Percentiles rank a stretch among this genome's conserved stretches.
Evolutionary conservation across 768 basidiomycete species (phyloP).

Genomic region (Galerina marginata): DNA sequence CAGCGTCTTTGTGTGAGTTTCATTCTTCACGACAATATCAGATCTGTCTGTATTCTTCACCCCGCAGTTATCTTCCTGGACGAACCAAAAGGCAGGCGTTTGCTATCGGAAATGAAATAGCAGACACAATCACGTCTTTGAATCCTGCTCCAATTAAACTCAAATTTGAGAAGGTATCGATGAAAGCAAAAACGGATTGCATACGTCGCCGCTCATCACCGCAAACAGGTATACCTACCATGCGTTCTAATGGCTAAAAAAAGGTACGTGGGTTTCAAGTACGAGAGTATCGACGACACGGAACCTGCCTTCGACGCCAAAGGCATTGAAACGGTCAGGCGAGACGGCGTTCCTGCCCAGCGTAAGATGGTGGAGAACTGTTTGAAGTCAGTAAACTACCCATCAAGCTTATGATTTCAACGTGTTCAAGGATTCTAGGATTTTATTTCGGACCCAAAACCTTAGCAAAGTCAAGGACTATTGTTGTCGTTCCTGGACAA

Average conservation of each 20-base stretch:
- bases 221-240: constrained; percentile 86
- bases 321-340: constrained; percentile 94
- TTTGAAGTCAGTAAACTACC: constrained; percentile 65
- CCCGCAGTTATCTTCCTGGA: constrained; percentile 72
- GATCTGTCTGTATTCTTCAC: neutral
- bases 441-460: constrained; percentile 89
- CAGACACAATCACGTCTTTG: constrained; percentile 80
- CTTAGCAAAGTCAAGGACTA: constrained; percentile 89
- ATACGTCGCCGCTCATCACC: neutral
- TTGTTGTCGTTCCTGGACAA: constrained; percentile 83
- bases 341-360: constrained; percentile 91
- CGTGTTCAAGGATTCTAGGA: constrained; percentile 48
- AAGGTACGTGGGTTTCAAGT: constrained; percentile 97
- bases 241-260: constrained; percentile 98
- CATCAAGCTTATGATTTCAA: neutral
- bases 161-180: constrained; percentile 94
- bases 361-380: constrained; percentile 91
- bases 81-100: constrained; percentile 95
- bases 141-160: constrained; percentile 94
- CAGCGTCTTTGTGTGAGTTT: constrained; percentile 79
- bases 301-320: constrained; percentile 93
- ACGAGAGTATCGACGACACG: constrained; percentile 79
- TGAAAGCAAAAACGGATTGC: neutral
- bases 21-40: neutral
- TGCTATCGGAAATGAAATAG: constrained; percentile 90